Evolutionary conservation across 1,284 basidiomycete species (phyloP), one percentile per base, ranked within the genome.

Genomic region (Malassezia cuniculi): DNA sequence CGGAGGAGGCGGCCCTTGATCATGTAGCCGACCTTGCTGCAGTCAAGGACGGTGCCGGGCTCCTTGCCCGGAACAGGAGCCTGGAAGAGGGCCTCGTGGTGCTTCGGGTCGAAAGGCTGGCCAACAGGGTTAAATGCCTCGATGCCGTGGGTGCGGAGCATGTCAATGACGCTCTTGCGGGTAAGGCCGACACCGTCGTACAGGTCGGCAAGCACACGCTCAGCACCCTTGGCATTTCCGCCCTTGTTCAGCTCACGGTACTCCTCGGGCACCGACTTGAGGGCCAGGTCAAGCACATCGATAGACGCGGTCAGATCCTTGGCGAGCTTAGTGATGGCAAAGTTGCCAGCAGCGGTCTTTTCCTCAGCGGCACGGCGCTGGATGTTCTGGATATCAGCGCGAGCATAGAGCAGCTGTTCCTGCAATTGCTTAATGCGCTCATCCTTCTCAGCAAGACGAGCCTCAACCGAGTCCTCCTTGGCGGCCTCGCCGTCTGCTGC

Each of bases 51-150:
- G 4, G 82, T 82, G 15, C 89, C 89, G 2, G 85, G 78, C 63
- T 80, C 80, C 71, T 85, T 87, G 27, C 77, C 82, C 2, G 73
- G 72, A 40, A 90, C 76, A n/a, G 89, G 87, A 15, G 79, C 84
- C 71, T 90, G 85, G 72, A 85, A 95, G 22, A 93, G 74, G 6
- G 93, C 90, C 71, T 97, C 90, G 67, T 95, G 90, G 32, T 74
- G 70, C 69, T 90, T 93, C 21, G 90, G 90, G 70, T 97, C 86
- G 60, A 97, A 97, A 58, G 74, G 74, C 67, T 93, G 83, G 39
- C 89, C 90, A 0, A 78, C 81, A 14, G 89, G 87, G 65, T 93
- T 84, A 60, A 87, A 90, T 2, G 80, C 78, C 50, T 81, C 83
- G 64, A 97, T 79, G 48, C 89, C 82, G 70, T 89, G 85, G 68